phyloP scores from a whole-genome alignment of 225 moss, liverwort and hornwort species.

The Sphagnum contortum region DNA sequence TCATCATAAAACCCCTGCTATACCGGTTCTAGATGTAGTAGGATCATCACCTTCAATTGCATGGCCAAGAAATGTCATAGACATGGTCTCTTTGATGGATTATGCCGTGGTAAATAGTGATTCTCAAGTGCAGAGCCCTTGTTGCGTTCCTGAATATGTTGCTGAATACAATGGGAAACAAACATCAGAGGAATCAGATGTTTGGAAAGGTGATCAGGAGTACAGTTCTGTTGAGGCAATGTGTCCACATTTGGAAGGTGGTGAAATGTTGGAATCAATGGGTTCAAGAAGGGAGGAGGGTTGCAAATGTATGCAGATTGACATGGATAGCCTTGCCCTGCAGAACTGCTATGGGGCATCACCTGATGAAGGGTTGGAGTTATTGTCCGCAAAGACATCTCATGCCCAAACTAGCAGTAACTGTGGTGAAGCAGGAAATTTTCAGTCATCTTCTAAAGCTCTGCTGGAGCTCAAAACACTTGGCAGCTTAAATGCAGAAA shows the following conservation, averaged over 20 bases:
- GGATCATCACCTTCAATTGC: background rate
- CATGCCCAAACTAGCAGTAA: background rate
- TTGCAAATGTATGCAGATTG: constrained; percentile 9
- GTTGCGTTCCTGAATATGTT: background rate
- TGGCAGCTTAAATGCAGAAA: background rate
- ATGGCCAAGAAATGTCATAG: background rate
- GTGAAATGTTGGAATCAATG: background rate
- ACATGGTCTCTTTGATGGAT: background rate
- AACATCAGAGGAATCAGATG: background rate
- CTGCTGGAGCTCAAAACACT: background rate
- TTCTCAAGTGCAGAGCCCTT: background rate
- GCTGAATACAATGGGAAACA: background rate
- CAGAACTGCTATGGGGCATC: background rate
- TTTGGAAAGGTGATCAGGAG: constrained; percentile 1
- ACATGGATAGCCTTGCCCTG: background rate
- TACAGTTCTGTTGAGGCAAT: background rate
- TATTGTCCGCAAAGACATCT: background rate
- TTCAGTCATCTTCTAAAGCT: constrained; percentile 10
- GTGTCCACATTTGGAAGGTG: constrained; percentile 5
- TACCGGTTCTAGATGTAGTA: constrained; percentile 6
- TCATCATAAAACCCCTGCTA: background rate
- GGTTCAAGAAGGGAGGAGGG: background rate
- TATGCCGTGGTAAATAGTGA: background rate
- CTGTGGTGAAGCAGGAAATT: background rate
- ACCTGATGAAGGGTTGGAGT: background rate